A percentile compares a stretch with the other conserved stretches of the same genome.
phyloP scores from a whole-genome alignment of 2,329 filamentous ascomycete genomes.

The Ophiocordyceps australis region DNA sequence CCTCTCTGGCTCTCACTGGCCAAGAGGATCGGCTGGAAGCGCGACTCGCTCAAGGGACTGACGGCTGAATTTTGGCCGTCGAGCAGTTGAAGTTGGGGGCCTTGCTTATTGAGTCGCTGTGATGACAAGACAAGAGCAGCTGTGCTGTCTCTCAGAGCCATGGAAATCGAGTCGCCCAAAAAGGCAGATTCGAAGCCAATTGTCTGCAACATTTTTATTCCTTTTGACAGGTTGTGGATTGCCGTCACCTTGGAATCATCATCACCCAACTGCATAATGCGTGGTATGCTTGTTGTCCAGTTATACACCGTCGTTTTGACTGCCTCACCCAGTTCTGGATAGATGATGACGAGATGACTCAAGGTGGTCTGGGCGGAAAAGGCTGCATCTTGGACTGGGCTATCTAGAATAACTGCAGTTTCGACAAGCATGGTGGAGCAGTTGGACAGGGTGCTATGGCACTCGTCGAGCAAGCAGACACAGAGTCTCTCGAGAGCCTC shows the following conservation, averaged over 20 bases:
- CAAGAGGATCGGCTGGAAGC: slow-evolving; percentile 45
- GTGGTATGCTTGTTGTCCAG: slow-evolving; percentile 66
- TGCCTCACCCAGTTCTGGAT: slow-evolving; percentile 41
- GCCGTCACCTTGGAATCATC: slow-evolving; percentile 57
- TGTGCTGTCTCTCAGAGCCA: slow-evolving; percentile 59
- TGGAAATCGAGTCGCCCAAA: slow-evolving; percentile 47
- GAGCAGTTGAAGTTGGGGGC: slow-evolving; percentile 9
- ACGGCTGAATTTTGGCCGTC: slow-evolving; percentile 7
- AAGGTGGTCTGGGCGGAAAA: slow-evolving; percentile 29
- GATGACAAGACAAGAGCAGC: slow-evolving; percentile 15
- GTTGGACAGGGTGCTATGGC: slow-evolving; percentile 51
- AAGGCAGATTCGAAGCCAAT: slow-evolving; percentile 46
- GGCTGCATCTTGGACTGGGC: slow-evolving; percentile 24
- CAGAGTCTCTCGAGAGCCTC: slow-evolving; percentile 53
- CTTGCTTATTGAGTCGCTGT: slow-evolving; percentile 6
- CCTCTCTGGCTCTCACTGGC: slow-evolving; percentile 46
- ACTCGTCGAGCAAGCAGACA: slow-evolving; percentile 59
- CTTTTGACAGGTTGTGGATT: slow-evolving; percentile 59
- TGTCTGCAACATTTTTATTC: slow-evolving; percentile 45
- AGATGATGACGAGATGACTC: slow-evolving; percentile 41
- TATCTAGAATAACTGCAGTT: slow-evolving; percentile 54
- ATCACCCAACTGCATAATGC: slow-evolving; percentile 70
- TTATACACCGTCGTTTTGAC: slow-evolving; percentile 57
- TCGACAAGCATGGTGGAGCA: slow-evolving; percentile 60
- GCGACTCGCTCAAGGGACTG: slow-evolving; percentile 4